Conservation (phyloP, 106 monocot species). For the Dendrobium catenatum region DNA sequence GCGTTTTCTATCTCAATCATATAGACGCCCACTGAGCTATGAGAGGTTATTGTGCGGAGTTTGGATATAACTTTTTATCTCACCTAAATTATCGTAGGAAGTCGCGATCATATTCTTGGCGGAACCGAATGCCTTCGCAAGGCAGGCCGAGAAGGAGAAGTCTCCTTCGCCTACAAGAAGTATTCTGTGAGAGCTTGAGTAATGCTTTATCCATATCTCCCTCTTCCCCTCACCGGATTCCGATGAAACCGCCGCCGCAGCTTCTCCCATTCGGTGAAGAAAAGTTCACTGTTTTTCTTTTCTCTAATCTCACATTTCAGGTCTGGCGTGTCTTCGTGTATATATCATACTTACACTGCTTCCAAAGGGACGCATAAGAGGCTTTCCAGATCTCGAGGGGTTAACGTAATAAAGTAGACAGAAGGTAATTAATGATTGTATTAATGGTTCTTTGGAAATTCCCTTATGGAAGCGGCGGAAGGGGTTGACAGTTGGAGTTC, state of each 20-base stretch:
- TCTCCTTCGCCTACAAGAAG: conserved; percentile 23
- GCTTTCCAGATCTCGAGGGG: not conserved
- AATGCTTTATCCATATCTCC: conserved; percentile 20
- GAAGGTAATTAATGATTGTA: no score
- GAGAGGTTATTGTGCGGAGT: no score
- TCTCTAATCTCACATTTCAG: not conserved
- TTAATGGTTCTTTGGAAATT: not conserved
- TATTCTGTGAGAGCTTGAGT: conserved; percentile 13
- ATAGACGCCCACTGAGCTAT: no score
- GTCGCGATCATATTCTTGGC: conserved; percentile 14
- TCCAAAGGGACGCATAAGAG: not conserved
- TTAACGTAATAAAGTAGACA: not conserved
- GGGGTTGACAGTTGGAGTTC: no score
- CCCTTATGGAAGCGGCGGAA: not conserved
- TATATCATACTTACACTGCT: not conserved
- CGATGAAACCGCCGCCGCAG: not conserved
- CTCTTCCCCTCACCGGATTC: not conserved
- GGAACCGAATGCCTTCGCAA: conserved; percentile 14
- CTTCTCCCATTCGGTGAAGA: not conserved
- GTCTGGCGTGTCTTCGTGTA: not conserved
- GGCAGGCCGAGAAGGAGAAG: conserved; percentile 22
- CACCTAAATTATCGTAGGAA: conserved; percentile 14
- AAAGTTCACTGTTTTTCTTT: not conserved
- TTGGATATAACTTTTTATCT: no score
- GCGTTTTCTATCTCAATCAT: no score